phyloP scores from a whole-genome alignment of 257 asterid species.

The Scutellaria baicalensis region DNA sequence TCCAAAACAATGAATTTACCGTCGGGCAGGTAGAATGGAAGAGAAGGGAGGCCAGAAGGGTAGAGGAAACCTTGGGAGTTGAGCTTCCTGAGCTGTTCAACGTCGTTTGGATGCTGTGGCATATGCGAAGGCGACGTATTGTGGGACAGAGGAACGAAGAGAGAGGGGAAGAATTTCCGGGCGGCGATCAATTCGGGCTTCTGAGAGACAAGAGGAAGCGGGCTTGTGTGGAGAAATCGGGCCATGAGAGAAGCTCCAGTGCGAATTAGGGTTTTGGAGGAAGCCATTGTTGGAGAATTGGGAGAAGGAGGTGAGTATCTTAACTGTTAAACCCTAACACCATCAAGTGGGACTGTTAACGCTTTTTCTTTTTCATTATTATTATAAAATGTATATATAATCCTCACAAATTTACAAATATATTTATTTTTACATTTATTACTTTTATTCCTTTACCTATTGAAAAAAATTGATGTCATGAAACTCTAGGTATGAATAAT shows the following conservation, averaged over 20 bases:
- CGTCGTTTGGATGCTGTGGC: conserved; percentile 32
- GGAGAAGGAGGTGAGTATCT: not conserved
- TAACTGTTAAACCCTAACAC: conserved; percentile 16
- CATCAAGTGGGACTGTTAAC: too few species aligned
- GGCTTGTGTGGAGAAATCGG: conserved; percentile 31
- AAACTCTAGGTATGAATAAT: too few species aligned
- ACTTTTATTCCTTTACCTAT: too few species aligned
- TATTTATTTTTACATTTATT: too few species aligned
- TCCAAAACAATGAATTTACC: conserved; percentile 27
- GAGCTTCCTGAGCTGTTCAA: conserved; percentile 29
- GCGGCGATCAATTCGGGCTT: conserved; percentile 27
- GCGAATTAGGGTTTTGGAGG: conserved; percentile 68
- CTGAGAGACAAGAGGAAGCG: conserved; percentile 20
- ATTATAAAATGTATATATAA: too few species aligned
- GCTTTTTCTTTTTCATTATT: too few species aligned
- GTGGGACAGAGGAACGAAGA: conserved; percentile 31
- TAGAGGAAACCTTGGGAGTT: conserved; percentile 54
- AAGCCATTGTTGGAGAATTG: conserved; percentile 33
- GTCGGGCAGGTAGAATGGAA: conserved; percentile 80
- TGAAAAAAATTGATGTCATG: too few species aligned
- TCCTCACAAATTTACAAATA: too few species aligned
- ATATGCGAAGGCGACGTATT: conserved; percentile 27
- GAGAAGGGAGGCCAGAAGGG: conserved; percentile 73
- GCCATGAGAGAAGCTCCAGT: conserved; percentile 50
- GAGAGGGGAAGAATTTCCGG: conserved; percentile 38